A percentile compares a stretch with the other conserved stretches of the same genome.
phyloP scores from a whole-genome alignment of 2,329 filamentous ascomycete genomes.

The Fusarium sulawesiense region DNA sequence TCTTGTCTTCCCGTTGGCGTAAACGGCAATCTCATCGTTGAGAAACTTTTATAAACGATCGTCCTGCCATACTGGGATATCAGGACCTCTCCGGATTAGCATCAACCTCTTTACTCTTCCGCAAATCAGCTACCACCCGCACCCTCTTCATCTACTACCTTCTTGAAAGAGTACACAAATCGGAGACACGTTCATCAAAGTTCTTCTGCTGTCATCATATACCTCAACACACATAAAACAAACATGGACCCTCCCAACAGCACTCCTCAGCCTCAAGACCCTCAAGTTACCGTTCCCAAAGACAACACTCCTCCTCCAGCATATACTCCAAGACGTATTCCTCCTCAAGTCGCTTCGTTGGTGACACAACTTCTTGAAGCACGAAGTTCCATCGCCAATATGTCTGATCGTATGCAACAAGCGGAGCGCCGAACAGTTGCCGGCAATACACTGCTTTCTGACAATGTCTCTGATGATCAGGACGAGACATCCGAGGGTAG shows the following conservation, averaged over 20 bases:
- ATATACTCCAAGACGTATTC: conserved; percentile 43
- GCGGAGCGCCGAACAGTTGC: conserved; percentile 18
- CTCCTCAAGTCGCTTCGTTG: conserved; percentile 29
- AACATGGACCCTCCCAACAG: conserved; percentile 34
- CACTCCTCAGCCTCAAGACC: conserved; percentile 26
- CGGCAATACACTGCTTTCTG: conserved; percentile 15
- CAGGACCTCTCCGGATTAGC: background rate
- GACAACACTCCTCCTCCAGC: conserved; percentile 47
- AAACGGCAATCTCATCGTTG: conserved; percentile 21
- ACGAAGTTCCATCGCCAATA: conserved; percentile 7
- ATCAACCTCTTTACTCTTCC: conserved; percentile 1
- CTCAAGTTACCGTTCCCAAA: conserved; percentile 37
- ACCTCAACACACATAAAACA: background rate
- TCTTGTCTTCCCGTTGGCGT: conserved; percentile 26
- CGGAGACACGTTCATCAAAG: background rate
- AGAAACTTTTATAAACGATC: conserved; percentile 31
- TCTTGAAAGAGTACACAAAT: background rate
- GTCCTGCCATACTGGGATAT: conserved; percentile 4
- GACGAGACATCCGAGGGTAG: conserved; percentile 41
- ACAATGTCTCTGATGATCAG: conserved; percentile 25
- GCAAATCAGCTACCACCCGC: background rate
- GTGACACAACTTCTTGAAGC: conserved; percentile 33
- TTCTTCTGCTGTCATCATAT: background rate
- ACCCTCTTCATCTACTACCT: background rate
- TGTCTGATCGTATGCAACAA: conserved; percentile 7